Conservation (phyloP, 2,329 filamentous ascomycete genomes). For the Geosmithia flava region DNA sequence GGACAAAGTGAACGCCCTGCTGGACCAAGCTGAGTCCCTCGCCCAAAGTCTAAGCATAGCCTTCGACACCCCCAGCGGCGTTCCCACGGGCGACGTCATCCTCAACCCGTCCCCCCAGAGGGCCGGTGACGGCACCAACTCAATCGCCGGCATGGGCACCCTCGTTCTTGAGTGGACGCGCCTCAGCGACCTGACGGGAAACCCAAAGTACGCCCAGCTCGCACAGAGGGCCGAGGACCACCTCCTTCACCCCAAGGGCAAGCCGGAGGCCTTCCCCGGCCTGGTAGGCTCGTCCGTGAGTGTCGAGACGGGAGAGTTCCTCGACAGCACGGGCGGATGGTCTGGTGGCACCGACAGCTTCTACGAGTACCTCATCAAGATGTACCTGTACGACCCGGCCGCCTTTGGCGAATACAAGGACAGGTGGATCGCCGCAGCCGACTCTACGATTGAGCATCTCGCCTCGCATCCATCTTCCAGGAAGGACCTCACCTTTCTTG, state of each 20-base stretch:
- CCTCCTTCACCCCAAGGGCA: slow-evolving; percentile 40
- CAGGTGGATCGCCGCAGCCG: slow-evolving; percentile 62
- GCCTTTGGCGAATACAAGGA: slow-evolving; percentile 56
- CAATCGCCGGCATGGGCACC: slow-evolving; percentile 62
- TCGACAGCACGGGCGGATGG: slow-evolving; percentile 59
- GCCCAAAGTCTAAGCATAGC: slow-evolving; percentile 62
- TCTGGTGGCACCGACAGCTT: slow-evolving; percentile 53
- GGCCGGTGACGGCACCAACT: slow-evolving; percentile 37
- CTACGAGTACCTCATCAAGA: slow-evolving; percentile 88
- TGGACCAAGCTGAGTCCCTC: slow-evolving; percentile 52
- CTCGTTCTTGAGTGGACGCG: slow-evolving; percentile 77
- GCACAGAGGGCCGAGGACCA: slow-evolving; percentile 56
- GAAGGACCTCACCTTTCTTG: slow-evolving; percentile 40
- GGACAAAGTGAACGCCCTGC: slow-evolving; percentile 40
- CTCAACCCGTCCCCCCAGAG: slow-evolving; percentile 36
- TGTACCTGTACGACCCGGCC: slow-evolving; percentile 65
- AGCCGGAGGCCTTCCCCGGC: slow-evolving; percentile 66
- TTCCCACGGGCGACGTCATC: slow-evolving; percentile 58
- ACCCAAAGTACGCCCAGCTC: slow-evolving; percentile 61
- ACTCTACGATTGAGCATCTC: slow-evolving; percentile 58
- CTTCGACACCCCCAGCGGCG: slow-evolving; percentile 63
- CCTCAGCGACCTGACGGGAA: slow-evolving; percentile 61
- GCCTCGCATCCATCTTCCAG: slow-evolving; percentile 43
- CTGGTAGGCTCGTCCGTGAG: slow-evolving; percentile 53
- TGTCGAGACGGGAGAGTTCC: slow-evolving; percentile 50